Percentiles rank a stretch among this genome's conserved stretches.
Conservation (phyloP, 306 rosid species). For the Trifolium dubium region DNA sequence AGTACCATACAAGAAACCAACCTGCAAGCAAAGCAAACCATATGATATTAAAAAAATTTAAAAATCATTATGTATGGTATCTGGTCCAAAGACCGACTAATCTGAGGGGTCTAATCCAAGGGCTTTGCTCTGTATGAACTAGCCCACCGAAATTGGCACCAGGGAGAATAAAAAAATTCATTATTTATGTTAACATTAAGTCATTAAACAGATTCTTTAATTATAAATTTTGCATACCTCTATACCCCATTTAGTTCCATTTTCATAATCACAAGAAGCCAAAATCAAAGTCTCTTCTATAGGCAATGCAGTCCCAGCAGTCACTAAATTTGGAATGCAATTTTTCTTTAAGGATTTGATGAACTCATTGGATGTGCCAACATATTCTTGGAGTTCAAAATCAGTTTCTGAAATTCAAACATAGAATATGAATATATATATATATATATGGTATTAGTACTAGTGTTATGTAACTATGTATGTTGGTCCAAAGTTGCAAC, state of each 20-base stretch:
- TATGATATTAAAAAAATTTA: background rate
- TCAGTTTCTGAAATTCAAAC: slow-evolving; percentile 48
- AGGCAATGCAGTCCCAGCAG: slow-evolving; percentile 14
- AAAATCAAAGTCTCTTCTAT: slow-evolving; percentile 48
- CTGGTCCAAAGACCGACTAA: no score
- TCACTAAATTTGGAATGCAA: slow-evolving; percentile 13
- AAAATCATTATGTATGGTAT: background rate
- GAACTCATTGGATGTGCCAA: slow-evolving; percentile 67
- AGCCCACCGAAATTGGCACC: no score
- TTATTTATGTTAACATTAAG: background rate
- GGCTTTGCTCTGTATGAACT: no score
- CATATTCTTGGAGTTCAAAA: slow-evolving; percentile 45
- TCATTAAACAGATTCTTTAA: background rate
- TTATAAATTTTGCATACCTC: slow-evolving; percentile 46
- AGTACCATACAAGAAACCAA: slow-evolving; percentile 64
- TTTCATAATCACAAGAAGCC: slow-evolving; percentile 69
- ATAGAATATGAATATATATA: background rate
- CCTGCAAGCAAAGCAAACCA: slow-evolving; percentile 42
- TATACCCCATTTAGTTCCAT: slow-evolving; percentile 66
- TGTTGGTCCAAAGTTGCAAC: background rate
- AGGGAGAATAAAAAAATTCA: background rate
- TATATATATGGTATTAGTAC: background rate
- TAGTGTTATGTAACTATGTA: background rate
- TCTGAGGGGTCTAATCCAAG: no score
- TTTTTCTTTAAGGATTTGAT: slow-evolving; percentile 48